Percentiles rank a stretch among this genome's conserved stretches.
These are phyloP conservation scores for Aechmea fasciata DNA, from an alignment of 176 grass and related monocot genomes.

Conservation along the genomic window DNA sequence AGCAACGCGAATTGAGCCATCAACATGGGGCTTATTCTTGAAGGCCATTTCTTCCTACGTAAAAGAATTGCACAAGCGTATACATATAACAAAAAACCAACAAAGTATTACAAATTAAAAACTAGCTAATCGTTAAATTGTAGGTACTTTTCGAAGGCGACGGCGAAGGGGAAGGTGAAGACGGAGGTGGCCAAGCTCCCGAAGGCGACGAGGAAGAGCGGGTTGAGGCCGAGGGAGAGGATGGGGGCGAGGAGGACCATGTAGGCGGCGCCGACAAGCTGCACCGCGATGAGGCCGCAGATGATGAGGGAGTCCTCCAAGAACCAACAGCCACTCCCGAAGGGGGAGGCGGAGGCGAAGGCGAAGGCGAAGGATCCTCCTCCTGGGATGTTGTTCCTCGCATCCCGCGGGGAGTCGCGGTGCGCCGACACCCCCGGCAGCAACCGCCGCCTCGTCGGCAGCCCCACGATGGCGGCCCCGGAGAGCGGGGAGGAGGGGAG, in stretches of 20 bases:
- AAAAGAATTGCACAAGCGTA: background rate
- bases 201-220: slow-evolving; percentile 59
- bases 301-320: slow-evolving; percentile 55
- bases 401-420: background rate
- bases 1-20: slow-evolving; percentile 42
- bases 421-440: background rate
- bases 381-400: too few relatives aligned
- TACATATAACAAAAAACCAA: background rate
- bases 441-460: background rate
- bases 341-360: background rate
- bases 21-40: slow-evolving; percentile 27
- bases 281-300: slow-evolving; percentile 48
- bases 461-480: background rate
- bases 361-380: too few relatives aligned
- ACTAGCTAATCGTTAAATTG: background rate
- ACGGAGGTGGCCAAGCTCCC: slow-evolving; percentile 44
- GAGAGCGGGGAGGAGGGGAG: background rate
- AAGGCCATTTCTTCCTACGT: slow-evolving; percentile 62
- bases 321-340: background rate
- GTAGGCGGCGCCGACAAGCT: slow-evolving; percentile 47
- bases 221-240: slow-evolving; percentile 52
- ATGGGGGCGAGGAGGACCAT: slow-evolving; percentile 60
- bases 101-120: background rate
- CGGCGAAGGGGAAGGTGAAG: slow-evolving; percentile 43
- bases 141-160: slow-evolving; percentile 48